Evolutionary conservation across 768 basidiomycete species (phyloP), one percentile per base, ranked within the genome.

Genomic region (Hygrocybe coccinea): DNA sequence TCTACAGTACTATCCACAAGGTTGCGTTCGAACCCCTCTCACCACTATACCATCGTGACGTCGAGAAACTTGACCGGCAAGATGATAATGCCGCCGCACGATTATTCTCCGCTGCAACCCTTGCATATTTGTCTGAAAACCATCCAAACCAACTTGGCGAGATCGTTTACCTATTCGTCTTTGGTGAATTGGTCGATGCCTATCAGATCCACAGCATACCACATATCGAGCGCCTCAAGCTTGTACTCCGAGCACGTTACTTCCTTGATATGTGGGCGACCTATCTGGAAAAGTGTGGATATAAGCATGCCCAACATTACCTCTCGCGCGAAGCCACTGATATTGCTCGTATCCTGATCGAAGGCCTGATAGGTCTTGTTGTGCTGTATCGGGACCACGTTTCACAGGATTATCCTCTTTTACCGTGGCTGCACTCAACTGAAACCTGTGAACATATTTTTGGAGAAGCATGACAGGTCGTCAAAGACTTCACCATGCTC

Each of bases 31-130:
- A 56, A 3, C 49, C 54, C 0, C 52, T 49, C 10, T 50, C 58
- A 1, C 66, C 70, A 0, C 49, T 71, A 3, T 70, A 47, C 50
- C 43, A 54, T 17, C 64, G 62, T 1, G 71, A 73, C 56, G 71
- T 79, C 1, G 69, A 73, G 15, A 70, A 71, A 44, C 25, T 76
- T 0, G 76, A 80, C 52, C 58, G 69, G 0, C 76, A 80, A 64
- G 78, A 79, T 60, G 75, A 80, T 57, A 66, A 62, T 55, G 77
- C 77, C 0, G 78, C 77, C 0, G 53, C 67, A 2, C 67, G 72
- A 0, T 57, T 79, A 0, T 76, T 77, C 54, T 76, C 71, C 5
- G 70, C 72, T 0, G 56, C 57, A 3, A 59, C 64, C 0, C 62
- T 78, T 1, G 33, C 68, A 9, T 70, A 52, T 11, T 29, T 70